phyloP scores from a whole-genome alignment of 306 rosid species.

The Oxytropis ochrocephala region DNA sequence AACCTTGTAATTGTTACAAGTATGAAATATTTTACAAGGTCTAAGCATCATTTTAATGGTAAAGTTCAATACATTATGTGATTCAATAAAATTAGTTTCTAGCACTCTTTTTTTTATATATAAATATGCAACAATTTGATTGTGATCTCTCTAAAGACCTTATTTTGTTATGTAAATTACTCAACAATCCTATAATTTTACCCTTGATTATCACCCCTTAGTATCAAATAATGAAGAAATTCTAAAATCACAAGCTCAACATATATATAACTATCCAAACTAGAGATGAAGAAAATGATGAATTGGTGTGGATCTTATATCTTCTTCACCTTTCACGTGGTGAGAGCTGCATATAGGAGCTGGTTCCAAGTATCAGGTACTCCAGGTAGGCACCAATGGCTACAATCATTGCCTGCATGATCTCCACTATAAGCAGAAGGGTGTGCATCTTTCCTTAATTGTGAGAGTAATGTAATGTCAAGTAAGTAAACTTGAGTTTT shows the following conservation, averaged over 20 bases:
- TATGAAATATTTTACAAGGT: conserved; percentile 9
- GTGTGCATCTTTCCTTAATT: conserved; percentile 83
- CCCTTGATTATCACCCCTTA: conserved; percentile 24
- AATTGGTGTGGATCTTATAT: background rate
- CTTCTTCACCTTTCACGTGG: conserved; percentile 32
- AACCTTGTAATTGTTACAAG: background rate
- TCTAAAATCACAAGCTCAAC: conserved; percentile 15
- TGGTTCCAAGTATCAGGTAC: conserved; percentile 97
- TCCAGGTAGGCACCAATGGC: conserved; percentile 99
- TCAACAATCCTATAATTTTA: conserved; percentile 37
- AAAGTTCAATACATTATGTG: conserved; percentile 1
- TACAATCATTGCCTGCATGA: conserved; percentile 72
- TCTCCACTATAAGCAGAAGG: conserved; percentile 67
- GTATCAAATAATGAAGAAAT: conserved; percentile 20
- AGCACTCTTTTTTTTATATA: background rate
- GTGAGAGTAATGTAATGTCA: conserved; percentile 84
- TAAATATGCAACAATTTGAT: conserved; percentile 14
- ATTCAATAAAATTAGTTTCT: conserved; percentile 13
- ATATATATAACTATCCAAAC: conserved; percentile 12
- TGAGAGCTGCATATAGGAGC: conserved; percentile 71
- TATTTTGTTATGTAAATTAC: conserved; percentile 12
- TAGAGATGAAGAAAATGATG: conserved; percentile 17
- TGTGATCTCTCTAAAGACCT: conserved; percentile 9
- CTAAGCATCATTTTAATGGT: conserved; percentile 7
- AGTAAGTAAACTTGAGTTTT: conserved; percentile 61